Conservation (phyloP, 2,329 filamentous ascomycete species). For the Cladosporium sphaerospermum region DNA sequence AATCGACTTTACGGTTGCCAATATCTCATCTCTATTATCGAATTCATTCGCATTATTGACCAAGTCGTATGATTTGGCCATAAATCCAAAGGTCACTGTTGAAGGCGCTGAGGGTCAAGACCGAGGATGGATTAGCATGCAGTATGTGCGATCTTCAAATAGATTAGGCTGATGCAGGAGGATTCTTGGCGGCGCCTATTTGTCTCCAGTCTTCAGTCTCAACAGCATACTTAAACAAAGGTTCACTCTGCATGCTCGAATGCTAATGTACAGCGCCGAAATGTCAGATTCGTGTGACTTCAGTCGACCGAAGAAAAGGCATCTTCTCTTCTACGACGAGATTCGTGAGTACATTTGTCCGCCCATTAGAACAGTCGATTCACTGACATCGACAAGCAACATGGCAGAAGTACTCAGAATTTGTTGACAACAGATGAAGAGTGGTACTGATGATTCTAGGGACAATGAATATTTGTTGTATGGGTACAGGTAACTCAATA, state of each 20-base stretch:
- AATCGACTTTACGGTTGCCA: too few species aligned
- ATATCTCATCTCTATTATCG: too few species aligned
- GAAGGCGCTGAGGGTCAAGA: too few species aligned
- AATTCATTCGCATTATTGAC: too few species aligned
- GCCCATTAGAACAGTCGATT: neutral
- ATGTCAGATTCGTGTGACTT: neutral
- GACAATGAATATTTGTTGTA: neutral
- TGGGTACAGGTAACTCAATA: neutral
- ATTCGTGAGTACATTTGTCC: slow-evolving; percentile 8
- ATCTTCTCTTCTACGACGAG: slow-evolving; percentile 11
- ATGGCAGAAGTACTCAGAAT: neutral
- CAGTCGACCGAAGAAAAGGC: neutral
- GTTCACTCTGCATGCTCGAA: too few species aligned
- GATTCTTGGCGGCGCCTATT: neutral
- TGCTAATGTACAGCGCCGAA: too few species aligned
- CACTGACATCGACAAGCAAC: neutral
- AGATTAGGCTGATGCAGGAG: neutral
- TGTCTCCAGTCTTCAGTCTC: neutral
- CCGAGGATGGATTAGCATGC: too few species aligned
- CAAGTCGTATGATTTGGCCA: too few species aligned
- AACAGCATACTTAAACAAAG: neutral
- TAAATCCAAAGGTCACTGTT: too few species aligned
- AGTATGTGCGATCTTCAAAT: neutral
- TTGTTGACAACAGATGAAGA: neutral
- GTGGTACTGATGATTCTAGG: neutral